phyloP scores from a whole-genome alignment of 75 land plant genomes.

The Chamaecyparis obtusa region DNA sequence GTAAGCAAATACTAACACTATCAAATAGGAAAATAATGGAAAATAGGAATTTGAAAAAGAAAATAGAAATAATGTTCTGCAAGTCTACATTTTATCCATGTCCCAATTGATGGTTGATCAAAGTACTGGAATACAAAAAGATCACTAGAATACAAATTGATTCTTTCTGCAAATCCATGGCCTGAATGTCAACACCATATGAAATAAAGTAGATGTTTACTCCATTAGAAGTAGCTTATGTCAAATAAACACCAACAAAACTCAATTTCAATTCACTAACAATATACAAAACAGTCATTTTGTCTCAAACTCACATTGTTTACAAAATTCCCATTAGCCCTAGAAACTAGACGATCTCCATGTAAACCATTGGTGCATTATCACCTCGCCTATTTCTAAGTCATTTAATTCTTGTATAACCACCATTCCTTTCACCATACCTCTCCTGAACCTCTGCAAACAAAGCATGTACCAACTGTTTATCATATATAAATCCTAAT shows the following conservation, averaged over 20 bases:
- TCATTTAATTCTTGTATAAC: conserved; percentile 88
- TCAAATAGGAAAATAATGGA: neutral
- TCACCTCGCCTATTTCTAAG: conserved; percentile 77
- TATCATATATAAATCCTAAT: conserved; percentile 91
- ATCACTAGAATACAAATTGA: neutral
- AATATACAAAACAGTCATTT: neutral
- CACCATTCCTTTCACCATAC: conserved; percentile 96
- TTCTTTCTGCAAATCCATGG: neutral
- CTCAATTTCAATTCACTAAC: neutral
- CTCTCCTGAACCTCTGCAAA: conserved; percentile 93
- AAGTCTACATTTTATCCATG: neutral
- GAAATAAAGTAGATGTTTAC: neutral
- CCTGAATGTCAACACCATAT: neutral
- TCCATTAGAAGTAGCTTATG: neutral
- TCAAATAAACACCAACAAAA: neutral
- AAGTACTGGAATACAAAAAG: neutral
- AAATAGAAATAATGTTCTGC: neutral
- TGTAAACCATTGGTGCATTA: conserved; percentile 98
- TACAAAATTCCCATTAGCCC: neutral
- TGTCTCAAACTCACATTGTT: neutral
- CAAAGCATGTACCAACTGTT: conserved; percentile 88
- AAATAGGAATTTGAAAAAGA: neutral
- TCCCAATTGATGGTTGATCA: neutral
- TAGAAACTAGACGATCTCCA: conserved; percentile 81
- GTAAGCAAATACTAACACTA: neutral